Percentiles rank a stretch among this genome's conserved stretches.
These are phyloP conservation scores for Comarum palustre DNA, from an alignment of 306 rosid genomes.

Conservation along the genomic window DNA sequence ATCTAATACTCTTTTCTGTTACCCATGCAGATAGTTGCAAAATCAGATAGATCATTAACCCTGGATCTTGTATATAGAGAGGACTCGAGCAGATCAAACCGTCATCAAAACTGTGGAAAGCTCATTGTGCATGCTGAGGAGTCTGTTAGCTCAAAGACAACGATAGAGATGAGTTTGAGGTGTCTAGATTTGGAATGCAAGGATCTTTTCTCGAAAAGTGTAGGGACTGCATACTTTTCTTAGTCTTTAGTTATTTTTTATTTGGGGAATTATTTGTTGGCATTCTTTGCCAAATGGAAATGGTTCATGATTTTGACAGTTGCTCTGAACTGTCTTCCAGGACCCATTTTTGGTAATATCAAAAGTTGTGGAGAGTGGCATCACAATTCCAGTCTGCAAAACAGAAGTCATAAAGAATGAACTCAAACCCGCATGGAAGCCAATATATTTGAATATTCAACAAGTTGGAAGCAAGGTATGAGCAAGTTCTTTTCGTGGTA, in stretches of 20 bases:
- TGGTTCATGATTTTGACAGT: neutral
- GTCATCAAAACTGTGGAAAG: conserved; percentile 54
- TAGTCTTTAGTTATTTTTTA: conserved; percentile 20
- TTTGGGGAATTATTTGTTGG: conserved; percentile 7
- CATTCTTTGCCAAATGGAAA: conserved; percentile 3
- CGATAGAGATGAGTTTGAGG: conserved; percentile 65
- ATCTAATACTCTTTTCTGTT: conserved; percentile 20
- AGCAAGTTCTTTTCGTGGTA: neutral
- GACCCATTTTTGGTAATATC: conserved; percentile 89
- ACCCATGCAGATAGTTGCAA: conserved; percentile 75
- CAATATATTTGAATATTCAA: conserved; percentile 77
- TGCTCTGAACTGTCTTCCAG: conserved; percentile 48
- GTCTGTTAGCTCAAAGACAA: conserved; percentile 73
- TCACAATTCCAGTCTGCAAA: conserved; percentile 78
- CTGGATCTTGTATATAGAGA: conserved; percentile 61
- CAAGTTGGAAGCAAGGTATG: conserved; percentile 96
- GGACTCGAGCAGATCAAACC: conserved; percentile 49
- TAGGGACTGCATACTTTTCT: conserved; percentile 39
- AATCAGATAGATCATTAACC: conserved; percentile 57
- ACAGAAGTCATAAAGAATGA: conserved; percentile 92
- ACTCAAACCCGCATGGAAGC: conserved; percentile 79
- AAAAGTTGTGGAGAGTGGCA: conserved; percentile 65
- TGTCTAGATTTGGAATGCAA: conserved; percentile 86
- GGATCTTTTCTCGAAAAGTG: conserved; percentile 96
- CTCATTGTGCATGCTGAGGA: conserved; percentile 82